Evolutionary conservation across 2,329 filamentous ascomycete species (phyloP), one percentile per base, ranked within the genome.

Genomic region (Rugonectria rugulosa): DNA sequence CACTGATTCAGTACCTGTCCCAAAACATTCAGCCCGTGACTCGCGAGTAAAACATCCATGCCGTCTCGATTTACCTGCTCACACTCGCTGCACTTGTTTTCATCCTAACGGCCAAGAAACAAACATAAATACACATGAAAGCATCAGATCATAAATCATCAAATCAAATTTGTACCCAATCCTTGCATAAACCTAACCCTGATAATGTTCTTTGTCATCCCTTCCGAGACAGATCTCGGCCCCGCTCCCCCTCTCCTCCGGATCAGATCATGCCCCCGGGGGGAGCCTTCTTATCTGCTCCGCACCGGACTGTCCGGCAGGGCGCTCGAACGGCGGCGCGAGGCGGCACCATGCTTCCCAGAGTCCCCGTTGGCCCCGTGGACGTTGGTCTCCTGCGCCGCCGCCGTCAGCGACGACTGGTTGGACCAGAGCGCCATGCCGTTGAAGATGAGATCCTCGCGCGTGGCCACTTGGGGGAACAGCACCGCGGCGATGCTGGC

Each of bases 381-480:
- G 1, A 15, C 42, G 29, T 59, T 42, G 12, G 23, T 47, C 24
- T 67, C 62, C 10, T 64, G 59, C 2, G 32, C 47, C 4, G 60
- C 64, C 7, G 62, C 57, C 23, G 56, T 15, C 3, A 65, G 53
- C 11, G 58, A 53, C 19, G 27, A 48, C 29, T 71, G 68, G 5
- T 66, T 59, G 5, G 62, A 65, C 37, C 64, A 67, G 8, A 71
- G 55, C 12, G 59, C 65, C 1, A 64, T 55, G 4, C 64, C 68
- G 5, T 70, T 64, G 4, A 60, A 57, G 23, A 70, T 57, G 29
- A 68, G 50, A 24, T 60, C 60, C 19, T 65, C 64, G 1, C 61
- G 53, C 6, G 63, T 63, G 0, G 63, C 48, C 2, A 70, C 64
- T 26, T 68, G 66, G 0, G 68, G 68, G 21, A 71, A 71, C 7